Evolutionary conservation across 2,329 filamentous ascomycete species (phyloP).

Genomic region (Podosphaera leucotricha): DNA sequence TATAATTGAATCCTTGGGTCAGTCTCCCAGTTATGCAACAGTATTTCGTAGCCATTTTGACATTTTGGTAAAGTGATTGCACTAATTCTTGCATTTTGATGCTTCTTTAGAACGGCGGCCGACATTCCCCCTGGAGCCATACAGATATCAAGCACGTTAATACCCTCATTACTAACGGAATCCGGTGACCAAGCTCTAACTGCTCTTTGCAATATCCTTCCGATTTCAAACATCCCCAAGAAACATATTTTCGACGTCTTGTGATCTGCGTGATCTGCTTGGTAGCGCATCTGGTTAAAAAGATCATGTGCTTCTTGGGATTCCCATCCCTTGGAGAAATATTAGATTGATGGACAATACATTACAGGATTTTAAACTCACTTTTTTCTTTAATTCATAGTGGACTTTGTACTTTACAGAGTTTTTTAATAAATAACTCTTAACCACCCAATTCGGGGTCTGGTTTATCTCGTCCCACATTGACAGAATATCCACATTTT

Average conservation of each 20-base stretch:
- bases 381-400: no score
- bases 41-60: slow-evolving; percentile 8
- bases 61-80: slow-evolving; percentile 7
- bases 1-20: slow-evolving; percentile 1
- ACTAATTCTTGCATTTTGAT: slow-evolving; percentile 3
- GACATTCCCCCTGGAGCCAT: slow-evolving; percentile 8
- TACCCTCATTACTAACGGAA: not conserved
- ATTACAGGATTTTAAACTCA: no score
- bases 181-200: slow-evolving; percentile 3
- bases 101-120: slow-evolving; percentile 2
- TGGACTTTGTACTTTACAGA: no score
- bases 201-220: slow-evolving; percentile 18
- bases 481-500: no score
- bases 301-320: slow-evolving; percentile 20
- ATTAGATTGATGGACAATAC: not conserved
- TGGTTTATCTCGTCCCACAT: no score
- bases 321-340: slow-evolving; percentile 15
- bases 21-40: slow-evolving; percentile 2
- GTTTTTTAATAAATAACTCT: no score
- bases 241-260: slow-evolving; percentile 2
- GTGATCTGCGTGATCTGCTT: slow-evolving; percentile 16
- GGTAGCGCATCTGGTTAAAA: slow-evolving; percentile 20
- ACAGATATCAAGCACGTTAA: slow-evolving; percentile 13
- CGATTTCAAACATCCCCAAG: slow-evolving; percentile 21
- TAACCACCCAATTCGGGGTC: no score